These are phyloP conservation scores for Monilinia fructigena DNA, from an alignment of 2,329 filamentous ascomycete genomes.

Conservation along the genomic window DNA sequence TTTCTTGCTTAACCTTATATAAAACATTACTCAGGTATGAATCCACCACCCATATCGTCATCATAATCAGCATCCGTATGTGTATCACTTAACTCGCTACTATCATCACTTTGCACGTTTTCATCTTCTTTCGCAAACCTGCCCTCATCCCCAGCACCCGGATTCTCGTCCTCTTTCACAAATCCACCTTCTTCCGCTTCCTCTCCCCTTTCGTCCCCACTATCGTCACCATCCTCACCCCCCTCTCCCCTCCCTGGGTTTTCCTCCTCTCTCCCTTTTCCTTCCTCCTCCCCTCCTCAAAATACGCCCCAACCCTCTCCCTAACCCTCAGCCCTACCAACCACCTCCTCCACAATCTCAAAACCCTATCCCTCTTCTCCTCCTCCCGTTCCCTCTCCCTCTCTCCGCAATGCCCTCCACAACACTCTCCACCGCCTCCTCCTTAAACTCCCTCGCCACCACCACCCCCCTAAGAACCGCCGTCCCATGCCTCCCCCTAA, in stretches of 20 bases:
- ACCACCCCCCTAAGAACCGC: slow-evolving; percentile 78
- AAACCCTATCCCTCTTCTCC: slow-evolving; percentile 58
- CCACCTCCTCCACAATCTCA: slow-evolving; percentile 74
- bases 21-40: slow-evolving; percentile 41
- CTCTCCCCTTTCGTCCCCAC: slow-evolving; percentile 53
- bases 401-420: slow-evolving; percentile 64
- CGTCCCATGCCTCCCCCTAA: slow-evolving; percentile 81
- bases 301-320: slow-evolving; percentile 37
- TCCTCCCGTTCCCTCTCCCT: slow-evolving; percentile 62
- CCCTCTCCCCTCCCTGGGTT: slow-evolving; percentile 47
- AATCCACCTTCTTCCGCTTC: slow-evolving; percentile 54
- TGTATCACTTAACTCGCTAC: slow-evolving; percentile 21
- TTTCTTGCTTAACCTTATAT: background rate
- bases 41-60: slow-evolving; percentile 47
- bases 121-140: slow-evolving; percentile 33
- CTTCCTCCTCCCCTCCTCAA: slow-evolving; percentile 30
- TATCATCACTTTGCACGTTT: slow-evolving; percentile 45
- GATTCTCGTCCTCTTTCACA: slow-evolving; percentile 28
- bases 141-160: background rate
- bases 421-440: slow-evolving; percentile 72
- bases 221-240: slow-evolving; percentile 54
- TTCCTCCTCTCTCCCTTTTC: slow-evolving; percentile 57
- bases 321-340: slow-evolving; percentile 65
- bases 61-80: slow-evolving; percentile 38
- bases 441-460: slow-evolving; percentile 67